These are phyloP conservation scores for thale cress (Arabidopsis thaliana) DNA, from an alignment of 345 rosid genomes.

Conservation along the genomic window DNA sequence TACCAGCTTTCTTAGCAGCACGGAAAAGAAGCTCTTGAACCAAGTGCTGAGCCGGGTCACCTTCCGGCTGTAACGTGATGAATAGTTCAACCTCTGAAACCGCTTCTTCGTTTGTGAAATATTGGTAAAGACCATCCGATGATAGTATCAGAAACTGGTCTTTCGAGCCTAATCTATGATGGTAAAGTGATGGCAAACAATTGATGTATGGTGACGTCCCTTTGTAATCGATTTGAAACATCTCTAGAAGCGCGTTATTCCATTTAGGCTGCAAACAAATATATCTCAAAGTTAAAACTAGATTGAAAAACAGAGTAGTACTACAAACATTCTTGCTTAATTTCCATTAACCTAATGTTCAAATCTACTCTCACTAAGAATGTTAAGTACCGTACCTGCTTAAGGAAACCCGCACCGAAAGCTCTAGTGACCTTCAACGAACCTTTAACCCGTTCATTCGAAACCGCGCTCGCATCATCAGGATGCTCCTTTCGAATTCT, in stretches of 20 bases:
- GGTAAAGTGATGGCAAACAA: conserved; percentile 82
- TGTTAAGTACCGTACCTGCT: conserved; percentile 59
- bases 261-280: conserved; percentile 77
- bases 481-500: conserved; percentile 83
- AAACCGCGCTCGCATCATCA: conserved; percentile 71
- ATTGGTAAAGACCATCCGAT: conserved; percentile 94
- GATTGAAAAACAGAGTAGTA: background rate
- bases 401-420: conserved; percentile 96
- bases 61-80: conserved; percentile 88
- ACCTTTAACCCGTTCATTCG: conserved; percentile 93
- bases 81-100: conserved; percentile 88
- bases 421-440: conserved; percentile 96
- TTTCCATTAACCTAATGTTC: background rate
- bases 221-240: conserved; percentile 88
- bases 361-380: conserved; percentile 2
- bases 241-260: conserved; percentile 89
- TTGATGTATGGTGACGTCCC: conserved; percentile 82
- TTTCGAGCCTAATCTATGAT: conserved; percentile 81
- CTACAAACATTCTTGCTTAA: background rate
- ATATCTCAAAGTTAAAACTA: conserved; percentile 8
- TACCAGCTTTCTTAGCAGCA: conserved; percentile 99
- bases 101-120: conserved; percentile 93
- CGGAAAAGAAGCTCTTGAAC: conserved; percentile 88
- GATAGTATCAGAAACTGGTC: conserved; percentile 85
- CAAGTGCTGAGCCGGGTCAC: conserved; percentile 98